Evolutionary conservation across 2,329 filamentous ascomycete genomes (phyloP).

Genomic region (Claviceps pazoutovae): DNA sequence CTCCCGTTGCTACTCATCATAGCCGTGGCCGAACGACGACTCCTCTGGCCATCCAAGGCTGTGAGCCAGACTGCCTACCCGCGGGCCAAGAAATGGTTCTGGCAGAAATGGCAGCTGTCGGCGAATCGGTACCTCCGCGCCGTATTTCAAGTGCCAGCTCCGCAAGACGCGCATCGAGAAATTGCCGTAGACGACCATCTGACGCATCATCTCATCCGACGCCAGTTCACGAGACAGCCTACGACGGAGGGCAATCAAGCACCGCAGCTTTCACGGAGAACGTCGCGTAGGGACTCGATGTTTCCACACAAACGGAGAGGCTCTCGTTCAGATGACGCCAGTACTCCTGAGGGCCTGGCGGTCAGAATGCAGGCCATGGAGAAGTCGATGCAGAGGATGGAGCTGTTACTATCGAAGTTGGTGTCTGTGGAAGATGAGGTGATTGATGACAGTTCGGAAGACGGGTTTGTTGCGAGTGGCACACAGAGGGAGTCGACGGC

Average conservation of each 20-base stretch:
- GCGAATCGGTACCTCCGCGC: constrained; percentile 58
- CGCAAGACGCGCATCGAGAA: constrained; percentile 42
- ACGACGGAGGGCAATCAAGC: constrained; percentile 18
- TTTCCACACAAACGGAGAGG: constrained; percentile 36
- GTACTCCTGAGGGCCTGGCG: constrained; percentile 30
- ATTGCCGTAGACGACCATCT: constrained; percentile 46
- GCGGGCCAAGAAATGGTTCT: constrained; percentile 35
- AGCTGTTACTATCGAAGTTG: constrained; percentile 30
- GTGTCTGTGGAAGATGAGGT: constrained; percentile 18
- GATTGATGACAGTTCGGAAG: constrained; percentile 12
- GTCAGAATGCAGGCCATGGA: constrained; percentile 36
- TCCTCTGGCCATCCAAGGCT: constrained; percentile 40
- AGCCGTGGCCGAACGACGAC: constrained; percentile 53
- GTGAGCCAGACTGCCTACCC: constrained; percentile 10
- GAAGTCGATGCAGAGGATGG: constrained; percentile 32
- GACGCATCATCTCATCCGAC: constrained; percentile 42
- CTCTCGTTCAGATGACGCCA: constrained; percentile 30
- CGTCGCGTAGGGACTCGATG: constrained; percentile 41
- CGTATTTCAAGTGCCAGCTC: constrained; percentile 59
- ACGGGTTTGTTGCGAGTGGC: constrained; percentile 16
- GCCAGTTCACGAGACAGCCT: constrained; percentile 37
- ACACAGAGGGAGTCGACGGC: constrained; percentile 14
- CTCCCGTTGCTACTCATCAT: constrained; percentile 61
- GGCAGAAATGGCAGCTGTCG: constrained; percentile 54
- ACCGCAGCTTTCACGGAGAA: constrained; percentile 14